These are phyloP conservation scores for Tolypocladium amazonense DNA, from an alignment of 2,329 filamentous ascomycete species.

Conservation along the genomic window DNA sequence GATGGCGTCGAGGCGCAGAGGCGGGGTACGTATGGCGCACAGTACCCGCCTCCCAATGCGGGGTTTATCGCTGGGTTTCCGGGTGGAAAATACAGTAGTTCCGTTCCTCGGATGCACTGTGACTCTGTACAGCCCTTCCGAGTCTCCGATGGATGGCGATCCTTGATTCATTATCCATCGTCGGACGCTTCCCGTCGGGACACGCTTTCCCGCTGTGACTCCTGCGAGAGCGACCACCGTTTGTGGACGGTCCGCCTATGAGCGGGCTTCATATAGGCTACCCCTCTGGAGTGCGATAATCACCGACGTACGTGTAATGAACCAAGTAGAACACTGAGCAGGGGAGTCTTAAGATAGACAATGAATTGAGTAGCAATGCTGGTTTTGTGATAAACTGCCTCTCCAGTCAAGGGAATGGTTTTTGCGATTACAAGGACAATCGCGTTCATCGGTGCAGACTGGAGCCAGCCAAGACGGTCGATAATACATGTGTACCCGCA, in stretches of 20 bases:
- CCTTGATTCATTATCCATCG: too few relatives aligned
- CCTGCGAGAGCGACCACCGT: neutral
- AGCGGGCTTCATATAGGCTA: neutral
- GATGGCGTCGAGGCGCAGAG: too few relatives aligned
- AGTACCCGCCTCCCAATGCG: slow-evolving; percentile 3
- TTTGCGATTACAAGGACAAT: too few relatives aligned
- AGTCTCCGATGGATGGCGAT: too few relatives aligned
- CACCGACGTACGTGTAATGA: neutral
- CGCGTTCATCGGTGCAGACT: too few relatives aligned
- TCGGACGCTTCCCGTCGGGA: neutral
- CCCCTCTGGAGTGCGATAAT: neutral
- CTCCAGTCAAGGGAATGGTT: too few relatives aligned
- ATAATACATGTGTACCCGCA: neutral
- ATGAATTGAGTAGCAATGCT: neutral
- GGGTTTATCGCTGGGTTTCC: neutral
- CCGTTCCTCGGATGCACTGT: neutral
- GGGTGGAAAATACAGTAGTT: slow-evolving; percentile 1
- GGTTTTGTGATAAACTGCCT: too few relatives aligned
- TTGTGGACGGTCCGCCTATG: neutral
- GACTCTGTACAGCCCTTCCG: neutral
- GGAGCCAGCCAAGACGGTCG: too few relatives aligned
- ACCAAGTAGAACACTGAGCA: neutral
- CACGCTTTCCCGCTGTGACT: neutral
- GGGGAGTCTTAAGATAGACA: neutral
- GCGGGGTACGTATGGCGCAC: neutral